Conservation (phyloP, 1,284 basidiomycete genomes). For the Moniliella sp. region DNA sequence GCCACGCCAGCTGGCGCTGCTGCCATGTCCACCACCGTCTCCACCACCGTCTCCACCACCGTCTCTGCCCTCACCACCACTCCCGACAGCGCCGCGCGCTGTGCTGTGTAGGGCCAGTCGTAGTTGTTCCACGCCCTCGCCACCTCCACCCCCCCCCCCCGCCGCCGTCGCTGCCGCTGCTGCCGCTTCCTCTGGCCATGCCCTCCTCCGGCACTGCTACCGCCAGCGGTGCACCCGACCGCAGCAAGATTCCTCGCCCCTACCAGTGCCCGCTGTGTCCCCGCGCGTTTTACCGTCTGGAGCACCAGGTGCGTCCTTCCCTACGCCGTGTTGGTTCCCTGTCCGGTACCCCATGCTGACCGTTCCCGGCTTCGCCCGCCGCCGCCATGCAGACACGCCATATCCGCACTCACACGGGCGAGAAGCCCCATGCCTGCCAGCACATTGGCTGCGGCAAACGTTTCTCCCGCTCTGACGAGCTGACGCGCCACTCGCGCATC, state of each 20-base stretch:
- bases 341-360: slow-evolving; percentile 69
- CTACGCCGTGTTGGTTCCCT: slow-evolving; percentile 92
- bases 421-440: slow-evolving; percentile 64
- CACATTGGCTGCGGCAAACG: slow-evolving; percentile 38
- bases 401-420: slow-evolving; percentile 52
- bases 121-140: no score
- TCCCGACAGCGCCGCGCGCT: no score
- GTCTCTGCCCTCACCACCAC: no score
- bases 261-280: slow-evolving; percentile 33
- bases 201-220: no score
- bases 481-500: slow-evolving; percentile 45
- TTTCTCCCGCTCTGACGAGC: slow-evolving; percentile 9
- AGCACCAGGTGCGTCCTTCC: slow-evolving; percentile 72
- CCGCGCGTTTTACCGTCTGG: slow-evolving; percentile 30
- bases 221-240: no score
- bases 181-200: no score
- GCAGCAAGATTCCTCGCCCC: slow-evolving; percentile 28
- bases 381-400: slow-evolving; percentile 89
- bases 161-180: no score
- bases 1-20: no score
- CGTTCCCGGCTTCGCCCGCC: slow-evolving; percentile 93
- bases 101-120: no score
- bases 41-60: no score
- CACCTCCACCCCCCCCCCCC: no score
- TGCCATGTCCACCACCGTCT: no score